Conservation (phyloP, 345 rosid species). For the Nephelium lappaceum region DNA sequence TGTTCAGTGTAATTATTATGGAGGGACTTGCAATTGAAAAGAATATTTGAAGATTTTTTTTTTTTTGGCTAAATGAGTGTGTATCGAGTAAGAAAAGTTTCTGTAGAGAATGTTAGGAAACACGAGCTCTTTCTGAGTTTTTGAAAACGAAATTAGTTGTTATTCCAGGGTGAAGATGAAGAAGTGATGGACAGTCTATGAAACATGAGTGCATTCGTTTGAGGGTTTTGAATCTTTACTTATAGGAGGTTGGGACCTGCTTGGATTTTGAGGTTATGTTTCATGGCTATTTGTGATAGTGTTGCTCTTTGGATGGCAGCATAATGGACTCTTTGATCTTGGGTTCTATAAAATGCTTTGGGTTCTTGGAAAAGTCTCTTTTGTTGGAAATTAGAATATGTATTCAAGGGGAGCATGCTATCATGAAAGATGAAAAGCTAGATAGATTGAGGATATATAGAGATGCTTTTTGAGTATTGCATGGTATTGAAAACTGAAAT, state of each 20-base stretch:
- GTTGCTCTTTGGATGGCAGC: neutral
- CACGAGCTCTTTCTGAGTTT: neutral
- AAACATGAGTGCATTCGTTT: neutral
- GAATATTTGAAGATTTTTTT: too few species aligned
- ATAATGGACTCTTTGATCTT: neutral
- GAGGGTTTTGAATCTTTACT: neutral
- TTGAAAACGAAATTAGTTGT: neutral
- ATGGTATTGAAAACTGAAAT: neutral
- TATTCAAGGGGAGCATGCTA: neutral
- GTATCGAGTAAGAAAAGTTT: neutral
- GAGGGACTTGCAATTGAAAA: too few species aligned
- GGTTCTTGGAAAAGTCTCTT: neutral
- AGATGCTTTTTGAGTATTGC: neutral
- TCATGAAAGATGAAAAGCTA: neutral
- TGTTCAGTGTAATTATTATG: neutral
- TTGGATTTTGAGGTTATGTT: neutral
- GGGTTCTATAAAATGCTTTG: neutral
- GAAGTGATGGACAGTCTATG: neutral
- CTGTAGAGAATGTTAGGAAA: neutral
- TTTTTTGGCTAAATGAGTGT: neutral
- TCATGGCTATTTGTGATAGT: neutral
- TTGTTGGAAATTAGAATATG: neutral
- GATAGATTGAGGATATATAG: neutral
- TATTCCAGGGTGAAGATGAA: neutral
- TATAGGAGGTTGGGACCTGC: neutral